Evolutionary conservation across 2,329 filamentous ascomycete genomes (phyloP).

Genomic region (Alternaria solani): DNA sequence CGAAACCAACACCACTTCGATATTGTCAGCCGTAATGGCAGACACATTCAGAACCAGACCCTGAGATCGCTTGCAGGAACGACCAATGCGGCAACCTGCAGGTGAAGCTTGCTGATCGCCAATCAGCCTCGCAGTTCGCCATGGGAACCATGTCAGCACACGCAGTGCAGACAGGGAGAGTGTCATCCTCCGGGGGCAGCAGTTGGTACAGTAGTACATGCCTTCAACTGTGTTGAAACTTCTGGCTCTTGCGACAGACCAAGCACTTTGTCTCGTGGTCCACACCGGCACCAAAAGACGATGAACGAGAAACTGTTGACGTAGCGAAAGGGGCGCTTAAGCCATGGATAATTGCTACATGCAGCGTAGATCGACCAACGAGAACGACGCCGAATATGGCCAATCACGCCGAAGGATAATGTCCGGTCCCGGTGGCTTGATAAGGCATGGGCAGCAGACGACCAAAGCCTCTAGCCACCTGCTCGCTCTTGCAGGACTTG

Average conservation of each 20-base stretch:
- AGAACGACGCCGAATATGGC: constrained; percentile 15
- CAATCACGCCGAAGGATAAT: constrained; percentile 26
- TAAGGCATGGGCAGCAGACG: constrained; percentile 34
- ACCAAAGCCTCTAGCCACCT: constrained; percentile 28
- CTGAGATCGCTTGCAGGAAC: constrained; percentile 7
- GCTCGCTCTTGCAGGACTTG: constrained; percentile 21
- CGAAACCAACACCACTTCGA: neutral
- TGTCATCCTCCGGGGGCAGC: neutral
- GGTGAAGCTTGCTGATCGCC: constrained; percentile 16
- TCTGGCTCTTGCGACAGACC: constrained; percentile 1
- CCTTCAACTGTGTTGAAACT: constrained; percentile 23
- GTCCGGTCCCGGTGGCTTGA: constrained; percentile 28
- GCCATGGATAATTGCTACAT: constrained; percentile 11
- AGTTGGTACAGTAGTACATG: constrained; percentile 7
- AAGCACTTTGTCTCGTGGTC: constrained; percentile 4
- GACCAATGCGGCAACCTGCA: constrained; percentile 21
- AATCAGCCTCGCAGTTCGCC: constrained; percentile 14
- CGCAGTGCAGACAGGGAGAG: constrained; percentile 14
- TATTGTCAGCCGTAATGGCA: constrained; percentile 6
- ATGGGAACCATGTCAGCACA: constrained; percentile 19
- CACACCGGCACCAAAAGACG: constrained; percentile 2
- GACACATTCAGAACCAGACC: constrained; percentile 2
- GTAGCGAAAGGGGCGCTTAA: constrained; percentile 25
- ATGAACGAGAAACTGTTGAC: constrained; percentile 15
- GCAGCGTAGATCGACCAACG: constrained; percentile 23